These are phyloP conservation scores for Apostasia shenzhenica DNA, from an alignment of 106 monocot genomes.

Conservation along the genomic window DNA sequence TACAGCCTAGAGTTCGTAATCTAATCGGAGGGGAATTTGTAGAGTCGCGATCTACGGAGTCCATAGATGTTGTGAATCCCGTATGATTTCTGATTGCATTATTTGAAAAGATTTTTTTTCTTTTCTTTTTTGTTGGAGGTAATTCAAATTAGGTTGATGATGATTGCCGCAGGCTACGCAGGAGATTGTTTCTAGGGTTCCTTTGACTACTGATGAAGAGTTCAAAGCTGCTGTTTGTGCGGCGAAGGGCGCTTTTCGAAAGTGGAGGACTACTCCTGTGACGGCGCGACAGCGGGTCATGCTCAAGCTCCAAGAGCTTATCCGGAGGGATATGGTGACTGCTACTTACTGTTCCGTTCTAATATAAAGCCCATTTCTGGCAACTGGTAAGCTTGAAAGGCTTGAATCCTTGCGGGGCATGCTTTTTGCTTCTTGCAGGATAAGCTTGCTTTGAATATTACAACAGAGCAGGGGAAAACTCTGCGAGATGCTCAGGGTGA, in stretches of 20 bases:
- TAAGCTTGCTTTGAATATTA: slow-evolving; percentile 88
- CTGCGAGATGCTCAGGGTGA: slow-evolving; percentile 89
- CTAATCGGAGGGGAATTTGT: slow-evolving; percentile 88
- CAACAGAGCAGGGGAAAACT: slow-evolving; percentile 93
- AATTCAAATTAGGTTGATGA: not conserved
- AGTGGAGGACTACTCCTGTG: slow-evolving; percentile 81
- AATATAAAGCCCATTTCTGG: not conserved
- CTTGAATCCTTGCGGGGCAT: not conserved
- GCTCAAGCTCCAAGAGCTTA: slow-evolving; percentile 92
- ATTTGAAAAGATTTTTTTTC: not conserved
- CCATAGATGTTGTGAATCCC: slow-evolving; percentile 88
- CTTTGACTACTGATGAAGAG: slow-evolving; percentile 74
- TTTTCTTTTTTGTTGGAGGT: not conserved
- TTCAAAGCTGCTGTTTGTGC: slow-evolving; percentile 74
- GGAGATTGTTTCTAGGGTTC: slow-evolving; percentile 81
- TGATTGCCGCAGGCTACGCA: slow-evolving; percentile 60
- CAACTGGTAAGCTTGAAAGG: not conserved
- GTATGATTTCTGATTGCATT: slow-evolving; percentile 28
- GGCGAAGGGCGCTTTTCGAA: slow-evolving; percentile 72
- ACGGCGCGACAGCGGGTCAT: slow-evolving; percentile 83
- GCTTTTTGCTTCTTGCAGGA: slow-evolving; percentile 40
- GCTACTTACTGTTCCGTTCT: not conserved
- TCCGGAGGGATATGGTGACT: slow-evolving; percentile 74
- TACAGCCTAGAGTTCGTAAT: slow-evolving; percentile 59
- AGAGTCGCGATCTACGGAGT: slow-evolving; percentile 52